Conservation (phyloP, 805 yeast species). For the Pichia cabralensis region DNA sequence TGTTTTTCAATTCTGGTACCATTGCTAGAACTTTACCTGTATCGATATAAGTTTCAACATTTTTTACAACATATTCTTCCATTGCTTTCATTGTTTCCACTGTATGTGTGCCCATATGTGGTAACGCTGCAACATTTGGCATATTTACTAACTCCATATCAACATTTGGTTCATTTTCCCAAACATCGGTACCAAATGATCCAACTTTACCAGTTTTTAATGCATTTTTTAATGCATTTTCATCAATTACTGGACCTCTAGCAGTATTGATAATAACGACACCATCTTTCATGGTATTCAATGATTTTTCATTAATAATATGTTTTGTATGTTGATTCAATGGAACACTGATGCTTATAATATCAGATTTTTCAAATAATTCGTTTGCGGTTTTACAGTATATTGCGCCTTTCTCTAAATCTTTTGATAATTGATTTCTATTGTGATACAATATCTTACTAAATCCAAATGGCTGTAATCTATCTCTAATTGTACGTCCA, state of each 20-base stretch:
- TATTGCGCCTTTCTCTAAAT: constrained; percentile 58
- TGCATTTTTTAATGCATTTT: constrained; percentile 43
- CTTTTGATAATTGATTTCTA: constrained; percentile 47
- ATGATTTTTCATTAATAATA: constrained; percentile 47
- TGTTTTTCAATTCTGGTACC: constrained; percentile 69
- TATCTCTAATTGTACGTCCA: constrained; percentile 68
- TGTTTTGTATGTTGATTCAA: constrained; percentile 65
- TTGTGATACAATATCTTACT: constrained; percentile 62
- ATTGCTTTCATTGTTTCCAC: constrained; percentile 64
- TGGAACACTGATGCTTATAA: constrained; percentile 69
- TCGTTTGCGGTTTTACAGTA: constrained; percentile 61
- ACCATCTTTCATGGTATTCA: constrained; percentile 67
- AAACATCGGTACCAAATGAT: constrained; percentile 66
- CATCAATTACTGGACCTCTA: constrained; percentile 77
- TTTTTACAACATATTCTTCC: constrained; percentile 72
- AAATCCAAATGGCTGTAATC: constrained; percentile 72
- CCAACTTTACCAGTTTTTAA: constrained; percentile 56
- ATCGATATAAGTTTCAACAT: constrained; percentile 45
- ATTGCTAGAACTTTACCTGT: constrained; percentile 63
- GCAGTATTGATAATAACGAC: constrained; percentile 77
- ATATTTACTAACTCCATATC: constrained; percentile 48
- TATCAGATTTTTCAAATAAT: constrained; percentile 51
- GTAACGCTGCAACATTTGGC: constrained; percentile 67
- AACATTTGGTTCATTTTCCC: constrained; percentile 67
- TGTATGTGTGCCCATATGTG: constrained; percentile 85